These are phyloP conservation scores for Penicillium riverlandense DNA, from an alignment of 495 filamentous ascomycete genomes.

Conservation along the genomic window DNA sequence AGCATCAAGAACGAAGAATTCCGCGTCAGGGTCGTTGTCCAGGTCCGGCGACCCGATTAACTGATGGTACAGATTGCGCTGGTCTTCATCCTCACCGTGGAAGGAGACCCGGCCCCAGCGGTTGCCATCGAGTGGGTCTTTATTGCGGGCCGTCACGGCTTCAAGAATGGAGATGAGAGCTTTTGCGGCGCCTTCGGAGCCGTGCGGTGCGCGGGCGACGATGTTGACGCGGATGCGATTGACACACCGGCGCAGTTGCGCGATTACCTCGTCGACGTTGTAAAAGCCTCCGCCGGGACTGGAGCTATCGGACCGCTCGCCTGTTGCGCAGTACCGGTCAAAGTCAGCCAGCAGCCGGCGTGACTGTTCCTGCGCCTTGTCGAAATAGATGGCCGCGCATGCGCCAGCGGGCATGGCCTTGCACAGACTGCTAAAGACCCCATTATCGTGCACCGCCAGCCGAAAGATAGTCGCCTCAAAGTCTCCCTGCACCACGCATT, in stretches of 20 bases:
- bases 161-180: slow-evolving; percentile 37
- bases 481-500: slow-evolving; percentile 41
- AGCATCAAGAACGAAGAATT: slow-evolving; percentile 37
- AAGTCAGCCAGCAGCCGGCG: slow-evolving; percentile 33
- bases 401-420: slow-evolving; percentile 39
- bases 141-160: slow-evolving; percentile 36
- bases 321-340: slow-evolving; percentile 34
- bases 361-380: slow-evolving; percentile 33
- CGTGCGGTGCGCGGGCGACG: slow-evolving; percentile 26
- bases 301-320: slow-evolving; percentile 14
- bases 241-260: slow-evolving; percentile 26
- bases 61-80: slow-evolving; percentile 43
- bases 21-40: slow-evolving; percentile 18
- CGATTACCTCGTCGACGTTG: slow-evolving; percentile 27
- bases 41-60: slow-evolving; percentile 36
- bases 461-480: slow-evolving; percentile 46
- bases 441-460: slow-evolving; percentile 40
- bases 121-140: slow-evolving; percentile 35
- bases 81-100: slow-evolving; percentile 36
- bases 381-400: slow-evolving; percentile 42
- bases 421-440: slow-evolving; percentile 37
- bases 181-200: slow-evolving; percentile 30
- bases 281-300: slow-evolving; percentile 10
- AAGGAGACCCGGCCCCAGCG: slow-evolving; percentile 30
- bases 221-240: slow-evolving; percentile 31